Percentiles rank a stretch among this genome's conserved stretches.
phyloP scores from a whole-genome alignment of 371 early-diverging fungal genomes.

The Rozella allomycis region DNA sequence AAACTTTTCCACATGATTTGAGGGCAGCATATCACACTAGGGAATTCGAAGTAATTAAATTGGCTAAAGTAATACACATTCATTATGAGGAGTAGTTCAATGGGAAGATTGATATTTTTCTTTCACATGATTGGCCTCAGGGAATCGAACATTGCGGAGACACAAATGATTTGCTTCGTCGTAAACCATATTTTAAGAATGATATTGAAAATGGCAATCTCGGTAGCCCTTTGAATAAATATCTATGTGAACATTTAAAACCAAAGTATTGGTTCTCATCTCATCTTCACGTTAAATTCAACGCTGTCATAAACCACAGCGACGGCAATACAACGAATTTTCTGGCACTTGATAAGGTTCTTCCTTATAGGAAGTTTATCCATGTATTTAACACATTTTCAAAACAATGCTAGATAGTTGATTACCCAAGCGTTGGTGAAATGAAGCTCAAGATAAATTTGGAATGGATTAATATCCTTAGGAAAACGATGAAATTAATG shows the following conservation, averaged over 20 bases:
- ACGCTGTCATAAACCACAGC: slow-evolving; percentile 40
- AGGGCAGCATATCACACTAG: slow-evolving; percentile 53
- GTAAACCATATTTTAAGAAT: slow-evolving; percentile 40
- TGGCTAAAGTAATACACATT: slow-evolving; percentile 39
- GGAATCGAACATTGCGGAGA: slow-evolving; percentile 63
- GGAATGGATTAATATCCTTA: too few relatives aligned
- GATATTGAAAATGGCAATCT: slow-evolving; percentile 46
- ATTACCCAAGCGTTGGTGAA: too few relatives aligned
- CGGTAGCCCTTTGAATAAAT: slow-evolving; percentile 45
- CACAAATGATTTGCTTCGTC: slow-evolving; percentile 23
- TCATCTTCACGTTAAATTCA: slow-evolving; percentile 42
- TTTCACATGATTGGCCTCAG: slow-evolving; percentile 93
- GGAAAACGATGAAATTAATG: too few relatives aligned
- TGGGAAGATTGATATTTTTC: slow-evolving; percentile 44
- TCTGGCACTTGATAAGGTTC: slow-evolving; percentile 42
- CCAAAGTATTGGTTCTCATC: slow-evolving; percentile 84
- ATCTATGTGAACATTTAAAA: slow-evolving; percentile 40
- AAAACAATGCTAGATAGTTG: too few relatives aligned
- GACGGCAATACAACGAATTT: slow-evolving; percentile 20
- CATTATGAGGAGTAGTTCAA: not conserved
- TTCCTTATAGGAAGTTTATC: slow-evolving; percentile 31
- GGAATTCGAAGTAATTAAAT: slow-evolving; percentile 48
- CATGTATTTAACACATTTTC: too few relatives aligned
- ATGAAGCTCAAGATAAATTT: too few relatives aligned
- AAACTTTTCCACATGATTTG: slow-evolving; percentile 44